Evolutionary conservation across 495 filamentous ascomycete genomes (phyloP), one percentile per base, ranked within the genome.

Genomic region (Bathelium albidoporum): DNA sequence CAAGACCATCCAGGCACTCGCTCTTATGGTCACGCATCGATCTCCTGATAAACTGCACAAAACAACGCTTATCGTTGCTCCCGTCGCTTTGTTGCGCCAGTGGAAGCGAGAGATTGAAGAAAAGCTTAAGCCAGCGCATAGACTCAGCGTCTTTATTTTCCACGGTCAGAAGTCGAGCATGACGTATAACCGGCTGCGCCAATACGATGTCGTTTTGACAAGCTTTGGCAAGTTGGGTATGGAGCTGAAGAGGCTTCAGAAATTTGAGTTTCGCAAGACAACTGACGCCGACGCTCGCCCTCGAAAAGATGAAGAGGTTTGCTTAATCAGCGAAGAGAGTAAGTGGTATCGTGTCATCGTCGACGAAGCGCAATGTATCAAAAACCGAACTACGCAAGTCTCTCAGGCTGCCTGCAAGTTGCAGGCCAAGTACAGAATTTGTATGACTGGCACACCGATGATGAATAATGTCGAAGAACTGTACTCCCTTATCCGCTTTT

Each of bases 281-380:
- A 65, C 45, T 18, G 63, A 76, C 26, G 67, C 74, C 5, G 70
- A 74, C 14, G 73, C 70, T 49, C 63, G 63, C 34, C 71, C 71
- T 36, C 59, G 61, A 3, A 61, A 63, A 12, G 64, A 68, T 31
- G 72, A 71, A 24, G 60, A 73, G 60, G 72, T 90, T 39, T 82
- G 83, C 2, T 76, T 95, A 22, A 75, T 95, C 32, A 85, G 86
- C 11, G 78, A 83, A 0, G 76, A 78, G 16, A 84, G 82, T 68
- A 76, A 80, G 64, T 98, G 91, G 81, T 86, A 95, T 44, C 73
- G 76, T 32, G 80, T 97, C 60, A 89, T 98, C 62, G 80, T 97
- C 29, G 91, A 96, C 66, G 94, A 98, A 75, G 92, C 94, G 1
- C 94, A 98, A 66, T 90, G 83, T 69, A 91, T 97, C 79, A 97